phyloP scores from a whole-genome alignment of 1,139 yeast species.

The Protomyces inundatus region DNA sequence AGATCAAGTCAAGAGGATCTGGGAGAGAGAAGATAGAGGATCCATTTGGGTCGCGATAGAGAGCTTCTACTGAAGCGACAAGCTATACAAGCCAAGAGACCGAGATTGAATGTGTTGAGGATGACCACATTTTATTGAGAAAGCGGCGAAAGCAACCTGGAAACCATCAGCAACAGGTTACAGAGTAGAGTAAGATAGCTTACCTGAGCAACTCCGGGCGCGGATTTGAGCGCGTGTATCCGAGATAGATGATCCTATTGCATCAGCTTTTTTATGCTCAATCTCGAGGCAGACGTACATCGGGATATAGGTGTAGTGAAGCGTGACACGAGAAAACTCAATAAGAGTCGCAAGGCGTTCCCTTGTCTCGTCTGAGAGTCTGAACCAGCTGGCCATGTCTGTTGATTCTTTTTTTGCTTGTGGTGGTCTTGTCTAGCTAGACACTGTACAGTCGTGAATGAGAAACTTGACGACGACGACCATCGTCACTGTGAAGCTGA shows the following conservation, averaged over 20 bases:
- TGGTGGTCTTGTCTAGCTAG: not conserved
- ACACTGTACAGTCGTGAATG: too few relatives aligned
- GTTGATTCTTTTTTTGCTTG: not conserved
- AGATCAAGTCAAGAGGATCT: not conserved
- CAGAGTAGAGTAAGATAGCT: not conserved
- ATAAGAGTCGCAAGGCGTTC: constrained; percentile 22
- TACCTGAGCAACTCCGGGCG: constrained; percentile 24
- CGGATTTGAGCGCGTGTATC: constrained; percentile 19
- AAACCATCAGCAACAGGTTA: not conserved
- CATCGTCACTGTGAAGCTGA: not conserved
- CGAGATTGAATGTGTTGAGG: not conserved
- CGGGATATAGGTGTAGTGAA: constrained; percentile 24
- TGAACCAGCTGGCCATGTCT: constrained; percentile 5
- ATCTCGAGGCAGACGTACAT: not conserved
- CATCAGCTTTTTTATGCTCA: not conserved
- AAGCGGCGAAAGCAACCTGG: not conserved
- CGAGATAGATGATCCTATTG: constrained; percentile 17
- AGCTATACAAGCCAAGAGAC: not conserved
- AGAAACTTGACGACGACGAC: not conserved
- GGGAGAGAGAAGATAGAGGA: not conserved
- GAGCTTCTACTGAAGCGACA: not conserved
- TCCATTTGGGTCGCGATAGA: not conserved
- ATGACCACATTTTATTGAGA: not conserved
- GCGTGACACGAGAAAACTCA: constrained; percentile 21
- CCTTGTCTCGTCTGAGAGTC: constrained; percentile 23